Percentiles rank a stretch among this genome's conserved stretches.
Evolutionary conservation across 176 grass and related monocot genomes (phyloP).

Genomic region (Oryza glaberrima): DNA sequence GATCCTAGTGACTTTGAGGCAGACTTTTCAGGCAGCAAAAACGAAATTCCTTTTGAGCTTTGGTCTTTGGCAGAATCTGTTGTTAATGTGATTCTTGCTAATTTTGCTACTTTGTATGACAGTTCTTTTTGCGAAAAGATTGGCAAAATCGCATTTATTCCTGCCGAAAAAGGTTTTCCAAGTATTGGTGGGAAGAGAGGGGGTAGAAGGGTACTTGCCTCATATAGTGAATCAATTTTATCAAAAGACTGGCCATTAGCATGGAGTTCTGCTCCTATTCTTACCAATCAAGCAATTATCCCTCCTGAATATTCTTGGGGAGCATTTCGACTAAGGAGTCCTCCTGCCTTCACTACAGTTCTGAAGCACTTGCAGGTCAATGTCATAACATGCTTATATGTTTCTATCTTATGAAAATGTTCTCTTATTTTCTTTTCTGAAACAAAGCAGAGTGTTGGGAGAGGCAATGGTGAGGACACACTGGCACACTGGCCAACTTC

Average conservation of each 20-base stretch:
- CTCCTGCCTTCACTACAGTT: constrained; percentile 82
- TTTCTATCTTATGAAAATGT: constrained; percentile 33
- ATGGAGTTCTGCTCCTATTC: constrained; percentile 89
- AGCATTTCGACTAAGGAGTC: constrained; percentile 87
- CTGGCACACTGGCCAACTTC: constrained; percentile 93
- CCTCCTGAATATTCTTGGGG: constrained; percentile 94
- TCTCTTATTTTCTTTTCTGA: constrained; percentile 30
- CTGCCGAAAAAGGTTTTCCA: constrained; percentile 94
- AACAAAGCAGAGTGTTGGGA: constrained; percentile 76
- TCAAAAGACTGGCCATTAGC: constrained; percentile 89
- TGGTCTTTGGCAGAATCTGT: constrained; percentile 88
- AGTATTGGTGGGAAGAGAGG: constrained; percentile 98
- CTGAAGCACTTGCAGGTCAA: constrained; percentile 83
- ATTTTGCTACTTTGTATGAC: constrained; percentile 89
- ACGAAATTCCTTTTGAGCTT: constrained; percentile 86
- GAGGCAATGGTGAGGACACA: constrained; percentile 92
- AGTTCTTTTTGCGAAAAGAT: constrained; percentile 88
- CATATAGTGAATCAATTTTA: constrained; percentile 82
- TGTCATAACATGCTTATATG: constrained; percentile 29
- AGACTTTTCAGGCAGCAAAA: constrained; percentile 59
- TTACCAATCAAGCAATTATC: constrained; percentile 78
- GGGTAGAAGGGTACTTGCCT: constrained; percentile 81
- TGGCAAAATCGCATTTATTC: constrained; percentile 85
- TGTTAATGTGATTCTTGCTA: constrained; percentile 76
- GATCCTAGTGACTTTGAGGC: constrained; percentile 75